phyloP scores from a whole-genome alignment of 2,329 filamentous ascomycete genomes.

The Karstenula rhodostoma region DNA sequence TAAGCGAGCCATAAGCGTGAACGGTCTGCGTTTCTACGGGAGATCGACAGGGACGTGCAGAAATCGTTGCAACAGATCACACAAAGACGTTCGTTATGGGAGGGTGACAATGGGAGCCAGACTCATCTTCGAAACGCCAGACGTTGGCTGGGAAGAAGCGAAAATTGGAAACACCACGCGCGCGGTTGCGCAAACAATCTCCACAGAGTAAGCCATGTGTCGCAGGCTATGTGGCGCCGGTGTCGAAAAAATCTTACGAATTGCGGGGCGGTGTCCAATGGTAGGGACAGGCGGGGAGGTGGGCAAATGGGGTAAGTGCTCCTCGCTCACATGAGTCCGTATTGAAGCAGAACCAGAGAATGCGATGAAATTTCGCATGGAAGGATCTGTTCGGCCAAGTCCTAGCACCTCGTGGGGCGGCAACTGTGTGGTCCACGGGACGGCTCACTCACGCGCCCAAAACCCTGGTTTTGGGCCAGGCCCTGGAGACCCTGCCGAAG shows the following conservation, averaged over 20 bases:
- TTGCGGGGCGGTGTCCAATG: not conserved
- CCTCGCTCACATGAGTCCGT: not conserved
- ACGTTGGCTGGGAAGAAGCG: not conserved
- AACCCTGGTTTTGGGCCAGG: not conserved
- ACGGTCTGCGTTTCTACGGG: not conserved
- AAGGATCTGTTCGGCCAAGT: not conserved
- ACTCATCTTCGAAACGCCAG: not conserved
- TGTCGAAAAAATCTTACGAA: not conserved
- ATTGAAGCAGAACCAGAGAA: not conserved
- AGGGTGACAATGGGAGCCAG: not conserved
- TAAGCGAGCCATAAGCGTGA: constrained; percentile 2
- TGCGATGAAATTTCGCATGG: not conserved
- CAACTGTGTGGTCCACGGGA: not conserved
- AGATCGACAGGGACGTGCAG: constrained; percentile 14
- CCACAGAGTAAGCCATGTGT: not conserved
- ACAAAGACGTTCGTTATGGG: not conserved
- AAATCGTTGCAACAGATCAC: constrained; percentile 11
- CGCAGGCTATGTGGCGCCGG: not conserved
- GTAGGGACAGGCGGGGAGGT: not conserved
- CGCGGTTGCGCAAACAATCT: not conserved
- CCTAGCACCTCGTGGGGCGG: not conserved
- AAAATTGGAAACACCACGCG: not conserved
- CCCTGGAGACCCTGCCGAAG: constrained; percentile 6
- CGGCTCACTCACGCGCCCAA: not conserved
- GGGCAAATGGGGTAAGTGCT: constrained; percentile 1